Conservation (phyloP, 371 early-diverging fungal genomes). For the Mortierella sp. region DNA sequence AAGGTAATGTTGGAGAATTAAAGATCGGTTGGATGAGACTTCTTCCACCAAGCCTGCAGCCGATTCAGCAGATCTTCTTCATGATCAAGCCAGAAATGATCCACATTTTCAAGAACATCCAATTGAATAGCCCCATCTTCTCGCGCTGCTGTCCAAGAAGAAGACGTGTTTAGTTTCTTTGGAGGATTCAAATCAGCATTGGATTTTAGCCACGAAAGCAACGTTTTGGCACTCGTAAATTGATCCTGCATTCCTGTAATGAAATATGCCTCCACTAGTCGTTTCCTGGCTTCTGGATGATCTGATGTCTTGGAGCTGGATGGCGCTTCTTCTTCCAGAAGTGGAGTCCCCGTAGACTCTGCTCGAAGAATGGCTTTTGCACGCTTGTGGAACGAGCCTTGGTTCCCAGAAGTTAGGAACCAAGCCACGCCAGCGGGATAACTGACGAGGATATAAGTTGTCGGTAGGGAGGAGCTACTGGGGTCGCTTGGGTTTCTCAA, state of each 20-base stretch:
- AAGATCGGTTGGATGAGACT: slow-evolving; percentile 10
- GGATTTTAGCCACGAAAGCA: slow-evolving; percentile 40
- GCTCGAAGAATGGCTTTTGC: slow-evolving; percentile 31
- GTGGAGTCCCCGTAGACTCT: not conserved
- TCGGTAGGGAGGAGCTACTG: slow-evolving; percentile 26
- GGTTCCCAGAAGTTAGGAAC: slow-evolving; percentile 41
- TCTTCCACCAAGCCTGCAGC: slow-evolving; percentile 37
- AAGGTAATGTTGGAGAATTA: no score
- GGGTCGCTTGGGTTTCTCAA: slow-evolving; percentile 33
- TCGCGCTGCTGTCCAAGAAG: slow-evolving; percentile 24
- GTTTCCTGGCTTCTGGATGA: slow-evolving; percentile 3
- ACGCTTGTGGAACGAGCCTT: slow-evolving; percentile 26
- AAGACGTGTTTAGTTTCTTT: not conserved
- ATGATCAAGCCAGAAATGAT: slow-evolving; percentile 50
- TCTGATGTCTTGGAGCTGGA: not conserved
- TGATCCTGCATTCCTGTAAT: slow-evolving; percentile 46
- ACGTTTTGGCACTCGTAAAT: slow-evolving; percentile 42
- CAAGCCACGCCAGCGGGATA: slow-evolving; percentile 50
- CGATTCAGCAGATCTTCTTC: slow-evolving; percentile 34
- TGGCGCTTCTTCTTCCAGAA: not conserved
- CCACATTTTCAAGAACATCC: slow-evolving; percentile 41
- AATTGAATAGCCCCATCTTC: slow-evolving; percentile 36
- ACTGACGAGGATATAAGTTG: slow-evolving; percentile 43
- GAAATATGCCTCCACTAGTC: slow-evolving; percentile 33
- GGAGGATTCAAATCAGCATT: slow-evolving; percentile 30